Base-by-base conservation (phyloP, 305 asterid genomes). In the Lippia alba region DNA sequence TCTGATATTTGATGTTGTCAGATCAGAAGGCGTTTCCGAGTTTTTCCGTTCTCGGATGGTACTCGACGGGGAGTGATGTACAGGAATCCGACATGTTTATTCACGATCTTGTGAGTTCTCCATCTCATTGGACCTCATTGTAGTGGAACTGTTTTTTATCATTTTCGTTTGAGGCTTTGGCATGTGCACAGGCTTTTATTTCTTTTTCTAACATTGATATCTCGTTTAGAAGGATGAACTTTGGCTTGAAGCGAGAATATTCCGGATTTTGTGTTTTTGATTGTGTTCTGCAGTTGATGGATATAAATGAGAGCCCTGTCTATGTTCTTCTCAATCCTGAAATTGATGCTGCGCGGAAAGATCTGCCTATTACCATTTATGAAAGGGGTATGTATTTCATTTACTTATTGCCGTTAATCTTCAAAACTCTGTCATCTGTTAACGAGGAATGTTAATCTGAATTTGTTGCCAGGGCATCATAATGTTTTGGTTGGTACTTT, bases 21-120 rank as follows among this genome's bases (percentile, higher is more conserved):
- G 97, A 91, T 84, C 90, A 94, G 85, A 94, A 94, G 85, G 99
- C 91, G 76, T 94, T 91, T 56, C 96, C 97, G 11, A 81, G 90
- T 66, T 94, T 88, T 74, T 91, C 91, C 71, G 76, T 90, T 15
- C 84, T 94, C 39, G 99, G 99, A 76, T 94, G 99, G 99, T 94
- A 94, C 81, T 94, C 99, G 30, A 88, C 93, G 14, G 97, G 99
- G 69, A 88, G 89, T 76, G 99, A 94, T 72, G 99, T 94, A 1
- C 83, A 83, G 30, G 99, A 94, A 70, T 80, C 90, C 3, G 99
- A 94, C 79, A 89, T 94, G 99, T 76, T 79, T 57, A 89, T 91
- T 72, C 97, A 94, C 85, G 90, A 87, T 86, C 94, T 97, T 76
- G 99, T 94, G 78, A 94, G 92, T 79, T 61, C 58, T 66, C 12